phyloP scores from a whole-genome alignment of 2,329 filamentous ascomycete genomes.

The Plectosphaerella plurivora region DNA sequence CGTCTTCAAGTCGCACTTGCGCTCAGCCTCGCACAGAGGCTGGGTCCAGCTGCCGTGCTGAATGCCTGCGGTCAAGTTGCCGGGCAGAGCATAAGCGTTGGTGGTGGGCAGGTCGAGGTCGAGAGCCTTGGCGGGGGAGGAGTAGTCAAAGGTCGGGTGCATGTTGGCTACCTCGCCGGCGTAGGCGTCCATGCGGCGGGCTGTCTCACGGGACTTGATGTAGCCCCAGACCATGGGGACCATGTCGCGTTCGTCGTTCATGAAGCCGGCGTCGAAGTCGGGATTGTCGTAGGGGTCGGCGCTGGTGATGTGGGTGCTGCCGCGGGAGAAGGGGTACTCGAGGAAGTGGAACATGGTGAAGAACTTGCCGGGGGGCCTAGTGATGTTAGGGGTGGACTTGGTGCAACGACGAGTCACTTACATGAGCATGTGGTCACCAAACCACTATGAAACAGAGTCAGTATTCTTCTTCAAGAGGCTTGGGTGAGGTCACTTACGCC shows the following conservation, averaged over 20 bases:
- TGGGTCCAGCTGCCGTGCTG: conserved; percentile 69
- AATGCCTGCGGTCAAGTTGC: conserved; percentile 67
- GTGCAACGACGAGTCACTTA: conserved; percentile 17
- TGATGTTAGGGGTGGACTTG: conserved; percentile 32
- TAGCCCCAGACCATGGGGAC: conserved; percentile 81
- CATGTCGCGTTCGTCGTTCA: conserved; percentile 84
- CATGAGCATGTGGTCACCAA: conserved; percentile 58
- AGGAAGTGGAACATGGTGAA: conserved; percentile 83
- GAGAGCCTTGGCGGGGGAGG: conserved; percentile 63
- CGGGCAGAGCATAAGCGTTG: conserved; percentile 68
- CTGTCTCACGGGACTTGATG: conserved; percentile 77
- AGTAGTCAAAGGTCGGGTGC: conserved; percentile 69
- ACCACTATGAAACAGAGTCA: conserved; percentile 28
- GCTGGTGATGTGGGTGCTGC: conserved; percentile 66
- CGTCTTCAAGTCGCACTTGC: conserved; percentile 34
- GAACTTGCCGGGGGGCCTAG: conserved; percentile 71
- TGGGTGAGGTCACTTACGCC: conserved; percentile 26
- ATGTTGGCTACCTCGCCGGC: conserved; percentile 66
- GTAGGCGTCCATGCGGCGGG: conserved; percentile 72
- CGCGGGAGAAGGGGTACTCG: conserved; percentile 72
- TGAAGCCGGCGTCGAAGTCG: conserved; percentile 78
- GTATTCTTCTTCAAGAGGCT: too few species aligned
- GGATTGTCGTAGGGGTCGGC: conserved; percentile 68
- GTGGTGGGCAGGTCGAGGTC: conserved; percentile 75
- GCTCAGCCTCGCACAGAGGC: conserved; percentile 50